These are phyloP conservation scores for Vigna radiata DNA, from an alignment of 306 rosid genomes.

Conservation along the genomic window DNA sequence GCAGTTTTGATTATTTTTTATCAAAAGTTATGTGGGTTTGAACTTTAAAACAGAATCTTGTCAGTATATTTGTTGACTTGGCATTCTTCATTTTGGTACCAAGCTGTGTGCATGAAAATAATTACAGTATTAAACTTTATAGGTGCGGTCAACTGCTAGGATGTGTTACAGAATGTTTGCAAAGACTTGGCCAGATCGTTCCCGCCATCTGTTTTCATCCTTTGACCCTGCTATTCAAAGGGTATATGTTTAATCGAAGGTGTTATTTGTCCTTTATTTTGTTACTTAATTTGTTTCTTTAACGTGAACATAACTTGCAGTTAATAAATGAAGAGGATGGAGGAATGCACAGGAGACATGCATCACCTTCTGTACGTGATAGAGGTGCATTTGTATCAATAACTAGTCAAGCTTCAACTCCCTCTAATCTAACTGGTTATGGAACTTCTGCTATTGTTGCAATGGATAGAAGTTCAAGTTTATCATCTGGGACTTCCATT, in stretches of 20 bases:
- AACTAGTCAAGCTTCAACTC: slow-evolving; percentile 68
- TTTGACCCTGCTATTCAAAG: slow-evolving; percentile 97
- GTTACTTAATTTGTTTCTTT: slow-evolving; percentile 36
- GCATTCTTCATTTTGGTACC: slow-evolving; percentile 31
- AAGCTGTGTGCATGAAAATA: slow-evolving; percentile 27
- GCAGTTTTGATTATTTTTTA: slow-evolving; percentile 20
- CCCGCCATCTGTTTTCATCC: slow-evolving; percentile 79
- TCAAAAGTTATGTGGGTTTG: slow-evolving; percentile 29
- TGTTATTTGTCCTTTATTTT: slow-evolving; percentile 38
- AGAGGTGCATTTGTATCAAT: slow-evolving; percentile 67
- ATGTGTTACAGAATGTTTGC: slow-evolving; percentile 96
- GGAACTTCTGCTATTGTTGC: slow-evolving; percentile 99
- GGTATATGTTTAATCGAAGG: slow-evolving; percentile 59
- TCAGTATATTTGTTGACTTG: slow-evolving; percentile 30
- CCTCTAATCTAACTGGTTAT: slow-evolving; percentile 84
- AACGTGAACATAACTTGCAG: slow-evolving; percentile 55
- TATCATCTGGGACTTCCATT: slow-evolving; percentile 79
- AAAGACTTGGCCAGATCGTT: slow-evolving; percentile 99
- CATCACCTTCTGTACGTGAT: slow-evolving; percentile 93
- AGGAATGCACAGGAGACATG: slow-evolving; percentile 88
- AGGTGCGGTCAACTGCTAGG: slow-evolving; percentile 98
- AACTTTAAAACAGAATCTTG: slow-evolving; percentile 16
- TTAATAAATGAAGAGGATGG: slow-evolving; percentile 99
- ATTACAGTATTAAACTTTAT: slow-evolving; percentile 47
- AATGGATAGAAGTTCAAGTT: slow-evolving; percentile 91